A percentile compares a stretch with the other conserved stretches of the same genome.
These are phyloP conservation scores for Lactarius indigo DNA, from an alignment of 768 basidiomycete genomes.

Conservation along the genomic window DNA sequence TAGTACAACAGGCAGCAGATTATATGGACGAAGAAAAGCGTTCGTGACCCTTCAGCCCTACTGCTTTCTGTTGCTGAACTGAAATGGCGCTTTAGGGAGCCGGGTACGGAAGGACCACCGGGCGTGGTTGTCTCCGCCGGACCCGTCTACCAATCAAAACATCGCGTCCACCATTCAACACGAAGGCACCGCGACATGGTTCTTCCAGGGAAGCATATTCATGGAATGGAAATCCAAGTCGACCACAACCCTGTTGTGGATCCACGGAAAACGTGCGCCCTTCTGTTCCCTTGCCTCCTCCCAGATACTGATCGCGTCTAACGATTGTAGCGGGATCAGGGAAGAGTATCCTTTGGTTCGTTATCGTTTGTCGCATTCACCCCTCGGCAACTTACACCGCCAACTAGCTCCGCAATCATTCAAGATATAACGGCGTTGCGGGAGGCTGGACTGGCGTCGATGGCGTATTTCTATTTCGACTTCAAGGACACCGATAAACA, in stretches of 20 bases:
- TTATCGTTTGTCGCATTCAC: too few species aligned
- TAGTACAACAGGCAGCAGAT: background rate
- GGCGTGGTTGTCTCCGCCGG: background rate
- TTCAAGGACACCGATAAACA: too few species aligned
- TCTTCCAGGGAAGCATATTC: background rate
- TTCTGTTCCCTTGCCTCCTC: too few species aligned
- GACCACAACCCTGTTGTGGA: background rate
- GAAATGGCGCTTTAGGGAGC: background rate
- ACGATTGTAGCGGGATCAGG: too few species aligned
- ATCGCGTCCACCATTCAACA: background rate
- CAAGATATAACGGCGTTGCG: too few species aligned
- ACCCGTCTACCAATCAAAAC: background rate
- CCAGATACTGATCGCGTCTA: too few species aligned
- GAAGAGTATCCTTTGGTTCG: too few species aligned
- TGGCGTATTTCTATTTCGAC: too few species aligned
- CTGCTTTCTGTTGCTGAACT: background rate
- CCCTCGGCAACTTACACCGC: too few species aligned
- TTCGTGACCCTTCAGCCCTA: background rate
- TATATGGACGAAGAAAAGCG: background rate
- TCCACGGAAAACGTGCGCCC: too few species aligned
- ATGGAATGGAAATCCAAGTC: background rate
- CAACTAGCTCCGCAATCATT: too few species aligned
- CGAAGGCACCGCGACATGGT: background rate
- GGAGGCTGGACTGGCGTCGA: too few species aligned
- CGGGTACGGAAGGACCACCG: background rate